A percentile compares a stretch with the other conserved stretches of the same genome.
phyloP scores from a whole-genome alignment of 139 green algal genomes.

The Chlorella sp. region DNA sequence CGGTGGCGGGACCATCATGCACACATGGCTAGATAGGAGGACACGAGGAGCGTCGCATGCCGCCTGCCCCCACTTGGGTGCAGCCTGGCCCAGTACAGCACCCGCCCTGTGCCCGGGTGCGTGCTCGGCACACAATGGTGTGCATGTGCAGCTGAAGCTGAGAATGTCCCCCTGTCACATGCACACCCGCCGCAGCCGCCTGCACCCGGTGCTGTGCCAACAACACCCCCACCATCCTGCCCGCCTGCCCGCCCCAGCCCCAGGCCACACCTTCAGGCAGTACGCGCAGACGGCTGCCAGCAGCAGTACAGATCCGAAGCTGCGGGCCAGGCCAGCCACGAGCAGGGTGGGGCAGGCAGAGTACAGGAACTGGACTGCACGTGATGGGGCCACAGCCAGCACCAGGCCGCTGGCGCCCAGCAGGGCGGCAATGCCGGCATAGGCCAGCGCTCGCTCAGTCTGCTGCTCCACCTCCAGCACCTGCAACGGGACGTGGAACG shows the following conservation, averaged over 20 bases:
- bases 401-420: constrained; percentile 14
- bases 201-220: background rate
- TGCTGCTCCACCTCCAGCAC: constrained; percentile 20
- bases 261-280: constrained; percentile 19
- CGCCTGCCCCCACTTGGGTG: no score
- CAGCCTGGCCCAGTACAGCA: no score
- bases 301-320: constrained; percentile 12
- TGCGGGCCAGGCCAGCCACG: constrained; percentile 20
- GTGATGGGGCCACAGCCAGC: background rate
- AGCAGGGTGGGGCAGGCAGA: constrained; percentile 2
- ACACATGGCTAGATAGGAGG: no score
- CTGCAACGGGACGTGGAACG: background rate
- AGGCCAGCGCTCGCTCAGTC: constrained; percentile 13
- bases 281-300: constrained; percentile 30
- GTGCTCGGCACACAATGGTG: no score
- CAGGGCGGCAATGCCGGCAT: background rate
- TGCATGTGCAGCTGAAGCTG: no score
- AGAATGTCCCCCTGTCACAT: no score
- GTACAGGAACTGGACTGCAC: constrained; percentile 8
- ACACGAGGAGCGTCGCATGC: no score
- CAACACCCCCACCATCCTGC: background rate
- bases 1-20: no score
- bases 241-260: no score
- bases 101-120: no score
- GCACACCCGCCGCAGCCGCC: background rate